These are phyloP conservation scores for Vinca minor DNA, from an alignment of 257 asterid genomes.

Conservation along the genomic window DNA sequence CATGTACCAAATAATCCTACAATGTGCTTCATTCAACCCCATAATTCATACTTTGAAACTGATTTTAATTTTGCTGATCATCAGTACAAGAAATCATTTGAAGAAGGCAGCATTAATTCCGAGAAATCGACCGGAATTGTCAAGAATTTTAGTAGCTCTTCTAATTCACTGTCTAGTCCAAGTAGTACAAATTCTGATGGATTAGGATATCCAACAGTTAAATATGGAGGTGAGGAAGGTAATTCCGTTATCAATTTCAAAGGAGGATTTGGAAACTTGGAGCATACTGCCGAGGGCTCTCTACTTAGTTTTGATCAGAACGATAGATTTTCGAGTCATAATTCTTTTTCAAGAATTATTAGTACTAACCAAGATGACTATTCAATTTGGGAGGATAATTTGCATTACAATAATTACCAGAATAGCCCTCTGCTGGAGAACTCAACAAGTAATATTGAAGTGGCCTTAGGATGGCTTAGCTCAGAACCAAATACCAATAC, in stretches of 20 bases:
- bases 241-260: conserved; percentile 52
- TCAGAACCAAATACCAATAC: conserved; percentile 20
- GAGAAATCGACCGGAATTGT: conserved; percentile 23
- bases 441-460: conserved; percentile 15
- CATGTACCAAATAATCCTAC: conserved; percentile 33
- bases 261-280: conserved; percentile 32
- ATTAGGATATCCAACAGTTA: conserved; percentile 27
- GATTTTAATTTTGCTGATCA: conserved; percentile 28
- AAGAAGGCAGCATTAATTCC: conserved; percentile 34
- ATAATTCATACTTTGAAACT: conserved; percentile 44
- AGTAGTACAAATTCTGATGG: conserved; percentile 71
- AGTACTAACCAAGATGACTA: conserved; percentile 29
- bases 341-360: conserved; percentile 25
- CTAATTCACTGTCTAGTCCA: conserved; percentile 71
- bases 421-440: too few relatives aligned
- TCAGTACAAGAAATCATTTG: conserved; percentile 10
- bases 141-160: conserved; percentile 47
- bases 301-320: conserved; percentile 50
- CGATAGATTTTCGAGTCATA: conserved; percentile 22
- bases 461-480: conserved; percentile 45
- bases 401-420: conserved; percentile 21
- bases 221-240: conserved; percentile 32
- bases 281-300: conserved; percentile 39
- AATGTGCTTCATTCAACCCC: conserved; percentile 49
- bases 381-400: conserved; percentile 51